Conservation (phyloP, 768 basidiomycete genomes). For the Floccularia luteovirens region DNA sequence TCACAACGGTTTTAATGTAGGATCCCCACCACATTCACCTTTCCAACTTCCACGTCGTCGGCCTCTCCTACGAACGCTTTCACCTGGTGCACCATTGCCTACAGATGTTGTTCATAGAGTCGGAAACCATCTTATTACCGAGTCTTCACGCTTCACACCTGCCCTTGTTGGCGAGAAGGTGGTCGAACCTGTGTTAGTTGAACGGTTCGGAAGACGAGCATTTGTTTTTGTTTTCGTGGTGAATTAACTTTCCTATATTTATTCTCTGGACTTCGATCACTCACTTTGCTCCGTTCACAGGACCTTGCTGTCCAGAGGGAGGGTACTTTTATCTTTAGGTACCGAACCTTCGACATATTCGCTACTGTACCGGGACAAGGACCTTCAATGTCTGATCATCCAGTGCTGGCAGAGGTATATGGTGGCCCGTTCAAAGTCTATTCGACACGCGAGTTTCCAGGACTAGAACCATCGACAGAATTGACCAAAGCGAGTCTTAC, state of each 20-base stretch:
- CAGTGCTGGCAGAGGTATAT: conserved; percentile 56
- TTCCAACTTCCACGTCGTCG: conserved; percentile 30
- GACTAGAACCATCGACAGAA: conserved; percentile 59
- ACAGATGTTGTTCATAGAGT: conserved; percentile 21
- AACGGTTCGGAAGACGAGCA: conserved; percentile 43
- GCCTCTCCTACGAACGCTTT: conserved; percentile 21
- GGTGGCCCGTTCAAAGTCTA: conserved; percentile 64
- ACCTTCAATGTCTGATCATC: conserved; percentile 17
- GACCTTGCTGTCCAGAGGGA: conserved; percentile 62
- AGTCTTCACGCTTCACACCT: conserved; percentile 36
- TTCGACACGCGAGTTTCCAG: conserved; percentile 71
- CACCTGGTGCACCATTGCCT: conserved; percentile 15
- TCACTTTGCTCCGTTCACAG: conserved; percentile 21
- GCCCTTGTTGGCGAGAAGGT: conserved; percentile 59
- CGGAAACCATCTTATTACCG: conserved; percentile 27
- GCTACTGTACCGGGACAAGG: conserved; percentile 24
- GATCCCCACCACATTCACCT: conserved; percentile 15
- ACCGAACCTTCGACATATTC: conserved; percentile 60
- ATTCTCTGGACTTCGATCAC: conserved; percentile 1
- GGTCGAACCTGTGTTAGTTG: conserved; percentile 44
- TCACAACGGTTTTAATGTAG: conserved; percentile 10
- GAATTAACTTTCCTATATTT: conserved; percentile 7
- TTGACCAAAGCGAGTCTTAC: conserved; percentile 49
- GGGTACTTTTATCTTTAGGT: conserved; percentile 64
- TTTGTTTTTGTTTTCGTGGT: conserved; percentile 63